Evolutionary conservation across 768 basidiomycete species (phyloP).

Genomic region (Lactarius sanguifluus): DNA sequence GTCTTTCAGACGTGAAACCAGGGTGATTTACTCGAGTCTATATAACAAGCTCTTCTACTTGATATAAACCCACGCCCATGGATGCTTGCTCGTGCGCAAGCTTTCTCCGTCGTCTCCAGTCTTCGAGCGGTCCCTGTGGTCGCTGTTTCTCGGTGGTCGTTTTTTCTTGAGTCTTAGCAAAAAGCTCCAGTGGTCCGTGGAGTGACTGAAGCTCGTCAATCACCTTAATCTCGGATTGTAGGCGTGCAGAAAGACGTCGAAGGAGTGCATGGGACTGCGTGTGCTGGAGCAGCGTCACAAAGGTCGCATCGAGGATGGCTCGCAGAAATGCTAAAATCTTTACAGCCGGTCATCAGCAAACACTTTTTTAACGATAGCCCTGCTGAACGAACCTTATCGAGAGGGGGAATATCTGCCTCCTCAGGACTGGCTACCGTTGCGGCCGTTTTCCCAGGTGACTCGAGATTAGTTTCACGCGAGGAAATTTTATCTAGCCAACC

Average conservation of each 20-base stretch:
- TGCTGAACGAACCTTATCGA: conserved; percentile 20
- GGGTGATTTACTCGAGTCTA: conserved; percentile 33
- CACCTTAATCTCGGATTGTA: conserved; percentile 56
- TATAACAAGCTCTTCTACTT: conserved; percentile 67
- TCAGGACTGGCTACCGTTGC: conserved; percentile 33
- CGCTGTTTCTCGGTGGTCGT: conserved; percentile 43
- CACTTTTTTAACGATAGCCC: conserved; percentile 25
- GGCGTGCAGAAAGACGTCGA: conserved; percentile 46
- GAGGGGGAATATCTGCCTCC: conserved; percentile 37
- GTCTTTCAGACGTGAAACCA: conserved; percentile 20
- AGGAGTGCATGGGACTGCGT: conserved; percentile 57
- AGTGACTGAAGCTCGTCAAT: conserved; percentile 54
- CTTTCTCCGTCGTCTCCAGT: conserved; percentile 46
- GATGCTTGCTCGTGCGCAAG: conserved; percentile 51
- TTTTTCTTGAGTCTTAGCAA: conserved; percentile 54
- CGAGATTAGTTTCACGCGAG: conserved; percentile 28
- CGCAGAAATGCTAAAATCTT: conserved; percentile 64
- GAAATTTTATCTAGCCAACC: conserved; percentile 48
- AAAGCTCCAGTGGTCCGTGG: conserved; percentile 62
- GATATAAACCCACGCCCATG: conserved; percentile 63
- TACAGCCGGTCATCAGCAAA: neutral
- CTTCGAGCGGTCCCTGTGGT: conserved; percentile 28
- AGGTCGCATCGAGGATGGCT: conserved; percentile 68
- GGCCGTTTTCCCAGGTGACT: conserved; percentile 34
- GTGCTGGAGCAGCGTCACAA: conserved; percentile 65